Conservation (phyloP, 805 yeast genomes). For the Grigorovia jiainica region DNA sequence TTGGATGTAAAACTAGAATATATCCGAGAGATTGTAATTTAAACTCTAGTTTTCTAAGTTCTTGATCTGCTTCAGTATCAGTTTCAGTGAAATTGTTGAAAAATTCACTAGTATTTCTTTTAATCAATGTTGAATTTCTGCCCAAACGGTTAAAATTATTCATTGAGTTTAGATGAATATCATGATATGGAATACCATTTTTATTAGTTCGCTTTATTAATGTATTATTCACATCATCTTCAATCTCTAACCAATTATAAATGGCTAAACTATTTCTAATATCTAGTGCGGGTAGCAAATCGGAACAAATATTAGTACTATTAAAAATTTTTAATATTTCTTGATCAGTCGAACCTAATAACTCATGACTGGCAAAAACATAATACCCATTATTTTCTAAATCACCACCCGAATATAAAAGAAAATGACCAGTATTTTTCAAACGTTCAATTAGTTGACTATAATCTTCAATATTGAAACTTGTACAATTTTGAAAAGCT, state of each 20-base stretch:
- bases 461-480: constrained; percentile 45
- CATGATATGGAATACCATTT: constrained; percentile 21
- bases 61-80: constrained; percentile 20
- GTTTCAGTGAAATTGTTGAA: constrained; percentile 10
- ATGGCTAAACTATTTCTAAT: constrained; percentile 23
- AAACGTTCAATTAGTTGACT: constrained; percentile 47
- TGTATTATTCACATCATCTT: constrained; percentile 18
- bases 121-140: background rate
- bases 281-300: constrained; percentile 29
- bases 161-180: constrained; percentile 10
- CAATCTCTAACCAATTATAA: constrained; percentile 19
- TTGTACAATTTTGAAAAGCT: constrained; percentile 65
- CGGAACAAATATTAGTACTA: constrained; percentile 44
- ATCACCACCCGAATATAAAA: constrained; percentile 59
- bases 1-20: constrained; percentile 63
- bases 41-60: constrained; percentile 18
- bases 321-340: constrained; percentile 38
- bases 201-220: constrained; percentile 23
- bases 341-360: constrained; percentile 31
- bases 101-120: background rate
- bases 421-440: constrained; percentile 58
- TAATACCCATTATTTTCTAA: constrained; percentile 71
- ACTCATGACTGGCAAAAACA: constrained; percentile 57
- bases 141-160: background rate
- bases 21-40: constrained; percentile 41